Evolutionary conservation across 306 rosid species (phyloP).

Genomic region (Trichosanthes cucumerina): DNA sequence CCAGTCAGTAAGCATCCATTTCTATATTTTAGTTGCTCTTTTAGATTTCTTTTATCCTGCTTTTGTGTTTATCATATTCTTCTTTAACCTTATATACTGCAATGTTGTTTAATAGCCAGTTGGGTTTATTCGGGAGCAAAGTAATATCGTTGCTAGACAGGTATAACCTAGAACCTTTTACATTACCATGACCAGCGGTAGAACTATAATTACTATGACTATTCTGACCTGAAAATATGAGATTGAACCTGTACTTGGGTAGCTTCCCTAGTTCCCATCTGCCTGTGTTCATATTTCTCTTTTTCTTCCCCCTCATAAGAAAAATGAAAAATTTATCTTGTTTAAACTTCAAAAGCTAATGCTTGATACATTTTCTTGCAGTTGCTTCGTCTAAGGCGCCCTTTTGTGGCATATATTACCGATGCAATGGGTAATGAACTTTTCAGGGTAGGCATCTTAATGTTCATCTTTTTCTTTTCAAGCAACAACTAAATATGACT

Average conservation of each 20-base stretch:
- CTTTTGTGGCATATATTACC: slow-evolving; percentile 79
- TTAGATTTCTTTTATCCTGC: not conserved
- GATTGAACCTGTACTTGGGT: not conserved
- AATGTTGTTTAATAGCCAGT: slow-evolving; percentile 45
- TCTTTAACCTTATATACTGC: not conserved
- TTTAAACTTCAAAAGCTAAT: slow-evolving; percentile 10
- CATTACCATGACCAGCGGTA: not conserved
- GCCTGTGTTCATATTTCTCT: not conserved
- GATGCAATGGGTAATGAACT: slow-evolving; percentile 75
- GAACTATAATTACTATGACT: not conserved
- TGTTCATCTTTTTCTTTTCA: not conserved
- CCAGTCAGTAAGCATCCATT: slow-evolving; percentile 56
- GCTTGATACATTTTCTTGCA: slow-evolving; percentile 26
- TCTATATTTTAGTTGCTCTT: slow-evolving; percentile 7
- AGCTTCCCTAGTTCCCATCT: not conserved
- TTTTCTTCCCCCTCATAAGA: not conserved
- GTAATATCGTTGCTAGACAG: slow-evolving; percentile 75
- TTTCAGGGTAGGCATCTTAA: slow-evolving; percentile 57
- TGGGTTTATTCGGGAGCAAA: slow-evolving; percentile 80
- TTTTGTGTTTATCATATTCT: not conserved
- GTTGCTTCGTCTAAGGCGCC: slow-evolving; percentile 80
- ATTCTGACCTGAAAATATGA: not conserved
- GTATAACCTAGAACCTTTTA: slow-evolving; percentile 22
- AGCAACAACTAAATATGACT: not conserved
- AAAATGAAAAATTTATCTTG: not conserved